A percentile compares a stretch with the other conserved stretches of the same genome.
phyloP scores from a whole-genome alignment of 2,329 filamentous ascomycete species.

The Penicillium sclerotigenum region DNA sequence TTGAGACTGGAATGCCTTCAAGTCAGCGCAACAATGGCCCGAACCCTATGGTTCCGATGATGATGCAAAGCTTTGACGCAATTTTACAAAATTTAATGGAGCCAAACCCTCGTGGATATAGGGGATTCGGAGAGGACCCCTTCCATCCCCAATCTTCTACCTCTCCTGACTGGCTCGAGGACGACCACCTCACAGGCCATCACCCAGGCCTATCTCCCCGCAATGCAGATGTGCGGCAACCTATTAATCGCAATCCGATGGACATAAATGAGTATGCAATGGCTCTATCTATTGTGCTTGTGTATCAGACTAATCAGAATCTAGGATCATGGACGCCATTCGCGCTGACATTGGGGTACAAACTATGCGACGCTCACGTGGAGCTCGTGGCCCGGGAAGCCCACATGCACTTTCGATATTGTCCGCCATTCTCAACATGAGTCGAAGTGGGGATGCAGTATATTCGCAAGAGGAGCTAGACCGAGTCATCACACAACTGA shows the following conservation, averaged over 20 bases:
- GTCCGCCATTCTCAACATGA: constrained; percentile 38
- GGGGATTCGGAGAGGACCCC: constrained; percentile 8
- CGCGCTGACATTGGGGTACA: constrained; percentile 20
- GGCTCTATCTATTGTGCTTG: background rate
- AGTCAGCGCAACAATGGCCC: constrained; percentile 17
- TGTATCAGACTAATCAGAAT: constrained; percentile 6
- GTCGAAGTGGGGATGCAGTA: constrained; percentile 70
- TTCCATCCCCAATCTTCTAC: constrained; percentile 7
- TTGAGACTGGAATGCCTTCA: constrained; percentile 19
- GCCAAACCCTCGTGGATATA: constrained; percentile 2
- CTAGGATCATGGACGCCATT: constrained; percentile 31
- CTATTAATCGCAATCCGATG: constrained; percentile 45
- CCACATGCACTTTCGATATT: constrained; percentile 48
- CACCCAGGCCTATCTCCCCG: constrained; percentile 46
- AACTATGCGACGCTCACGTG: constrained; percentile 10
- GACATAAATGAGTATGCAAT: constrained; percentile 49
- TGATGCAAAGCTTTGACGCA: constrained; percentile 40
- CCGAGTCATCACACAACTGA: constrained; percentile 78
- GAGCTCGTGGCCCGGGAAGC: constrained; percentile 15
- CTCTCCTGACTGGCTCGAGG: constrained; percentile 10
- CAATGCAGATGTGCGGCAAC: constrained; percentile 51
- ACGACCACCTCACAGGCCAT: constrained; percentile 10
- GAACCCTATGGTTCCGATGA: constrained; percentile 28
- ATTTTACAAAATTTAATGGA: constrained; percentile 49
- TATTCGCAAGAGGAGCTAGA: constrained; percentile 90